Conservation (phyloP, 2,329 filamentous ascomycete genomes). For the Ceratocystiopsis minuta region DNA sequence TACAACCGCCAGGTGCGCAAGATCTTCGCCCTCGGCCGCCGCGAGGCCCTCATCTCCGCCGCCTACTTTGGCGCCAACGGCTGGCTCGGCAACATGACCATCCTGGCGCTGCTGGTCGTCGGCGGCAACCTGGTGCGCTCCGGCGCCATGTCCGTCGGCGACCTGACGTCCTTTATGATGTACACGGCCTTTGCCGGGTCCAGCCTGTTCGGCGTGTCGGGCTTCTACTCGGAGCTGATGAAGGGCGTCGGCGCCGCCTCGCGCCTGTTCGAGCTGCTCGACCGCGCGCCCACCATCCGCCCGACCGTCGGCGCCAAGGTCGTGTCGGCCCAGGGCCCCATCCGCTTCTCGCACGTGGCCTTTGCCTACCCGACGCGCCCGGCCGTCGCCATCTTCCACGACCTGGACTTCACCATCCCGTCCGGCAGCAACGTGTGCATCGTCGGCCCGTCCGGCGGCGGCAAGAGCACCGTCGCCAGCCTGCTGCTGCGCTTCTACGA, state of each 20-base stretch:
- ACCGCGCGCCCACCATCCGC: slow-evolving; percentile 71
- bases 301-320: slow-evolving; percentile 69
- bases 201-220: slow-evolving; percentile 82
- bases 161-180: slow-evolving; percentile 94
- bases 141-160: slow-evolving; percentile 74
- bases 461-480: slow-evolving; percentile 91
- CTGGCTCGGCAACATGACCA: slow-evolving; percentile 91
- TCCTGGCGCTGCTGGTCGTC: slow-evolving; percentile 74
- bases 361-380: slow-evolving; percentile 92
- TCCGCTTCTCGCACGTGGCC: slow-evolving; percentile 67
- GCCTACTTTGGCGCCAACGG: slow-evolving; percentile 79
- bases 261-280: slow-evolving; percentile 86
- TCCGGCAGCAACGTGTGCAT: slow-evolving; percentile 91
- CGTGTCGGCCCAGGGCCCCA: slow-evolving; percentile 67
- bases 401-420: slow-evolving; percentile 77
- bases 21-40: slow-evolving; percentile 77
- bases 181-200: slow-evolving; percentile 78
- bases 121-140: slow-evolving; percentile 79
- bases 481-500: slow-evolving; percentile 82
- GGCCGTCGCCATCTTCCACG: slow-evolving; percentile 78
- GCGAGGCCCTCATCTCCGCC: slow-evolving; percentile 73
- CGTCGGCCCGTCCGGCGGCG: slow-evolving; percentile 87
- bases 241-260: slow-evolving; percentile 96
- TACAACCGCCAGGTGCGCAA: slow-evolving; percentile 87
- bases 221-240: slow-evolving; percentile 97